Conservation (phyloP, 192 early-diverging fungal genomes). For the Umbelopsis sp. region DNA sequence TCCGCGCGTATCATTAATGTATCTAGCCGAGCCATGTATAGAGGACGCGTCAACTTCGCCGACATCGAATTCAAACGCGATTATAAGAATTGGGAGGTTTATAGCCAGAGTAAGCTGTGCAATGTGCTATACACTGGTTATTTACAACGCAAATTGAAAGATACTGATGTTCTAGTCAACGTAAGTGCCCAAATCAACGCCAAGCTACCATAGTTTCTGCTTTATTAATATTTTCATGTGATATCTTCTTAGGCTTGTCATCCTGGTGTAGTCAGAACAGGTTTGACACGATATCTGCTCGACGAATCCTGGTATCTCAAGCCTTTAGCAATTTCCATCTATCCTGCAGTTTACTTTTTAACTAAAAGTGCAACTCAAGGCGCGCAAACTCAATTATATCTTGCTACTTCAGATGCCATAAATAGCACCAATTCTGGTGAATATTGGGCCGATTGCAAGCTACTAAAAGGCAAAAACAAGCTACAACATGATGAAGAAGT, state of each 20-base stretch:
- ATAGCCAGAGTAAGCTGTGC: constrained; percentile 22
- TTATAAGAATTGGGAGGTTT: not conserved
- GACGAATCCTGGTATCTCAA: not conserved
- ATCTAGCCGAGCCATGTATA: not conserved
- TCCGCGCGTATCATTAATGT: constrained; percentile 23
- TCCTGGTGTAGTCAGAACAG: not conserved
- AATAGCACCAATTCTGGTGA: constrained; percentile 11
- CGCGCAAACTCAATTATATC: constrained; percentile 23
- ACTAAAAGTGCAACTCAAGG: constrained; percentile 13
- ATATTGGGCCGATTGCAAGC: constrained; percentile 21
- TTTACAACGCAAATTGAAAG: not conserved
- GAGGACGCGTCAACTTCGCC: constrained; percentile 18
- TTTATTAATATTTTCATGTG: not conserved
- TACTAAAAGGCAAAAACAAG: not conserved
- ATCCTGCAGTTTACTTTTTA: not conserved
- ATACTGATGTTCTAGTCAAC: constrained; percentile 1
- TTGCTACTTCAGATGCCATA: constrained; percentile 8
- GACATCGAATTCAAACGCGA: constrained; percentile 16
- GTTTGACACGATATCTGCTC: not conserved
- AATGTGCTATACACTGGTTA: constrained; percentile 21
- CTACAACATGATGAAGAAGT: not conserved
- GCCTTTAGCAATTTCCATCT: not conserved
- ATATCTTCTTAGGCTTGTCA: not conserved
- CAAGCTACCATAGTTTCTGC: not conserved
- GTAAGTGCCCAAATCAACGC: not conserved